A percentile compares a stretch with the other conserved stretches of the same genome.
These are phyloP conservation scores for Trichoderma arundinaceum DNA, from an alignment of 2,329 filamentous ascomycete species.

Conservation along the genomic window DNA sequence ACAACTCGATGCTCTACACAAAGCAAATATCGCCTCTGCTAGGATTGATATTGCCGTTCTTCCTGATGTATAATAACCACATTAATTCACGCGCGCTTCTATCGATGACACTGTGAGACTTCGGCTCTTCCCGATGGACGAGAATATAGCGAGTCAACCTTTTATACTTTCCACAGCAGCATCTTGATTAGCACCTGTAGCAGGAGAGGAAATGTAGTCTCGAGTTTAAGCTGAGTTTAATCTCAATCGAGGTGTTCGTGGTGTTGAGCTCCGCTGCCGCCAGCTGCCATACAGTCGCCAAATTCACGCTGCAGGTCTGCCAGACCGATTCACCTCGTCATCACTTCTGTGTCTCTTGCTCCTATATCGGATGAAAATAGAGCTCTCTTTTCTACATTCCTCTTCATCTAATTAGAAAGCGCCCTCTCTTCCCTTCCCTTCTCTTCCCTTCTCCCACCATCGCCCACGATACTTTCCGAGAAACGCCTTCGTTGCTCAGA, in stretches of 20 bases:
- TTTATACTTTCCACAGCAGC: too few relatives aligned
- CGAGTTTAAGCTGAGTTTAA: too few relatives aligned
- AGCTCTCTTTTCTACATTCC: neutral
- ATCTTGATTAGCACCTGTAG: too few relatives aligned
- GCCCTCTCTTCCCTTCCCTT: neutral
- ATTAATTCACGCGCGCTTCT: neutral
- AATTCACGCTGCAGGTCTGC: neutral
- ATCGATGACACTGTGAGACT: too few relatives aligned
- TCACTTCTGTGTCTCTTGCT: neutral
- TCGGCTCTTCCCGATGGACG: too few relatives aligned
- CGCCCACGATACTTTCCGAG: neutral
- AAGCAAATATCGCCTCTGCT: neutral
- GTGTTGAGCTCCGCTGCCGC: neutral
- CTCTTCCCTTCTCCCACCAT: neutral
- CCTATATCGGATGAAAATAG: conserved; percentile 7
- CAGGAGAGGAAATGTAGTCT: too few relatives aligned
- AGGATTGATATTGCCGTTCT: too few relatives aligned
- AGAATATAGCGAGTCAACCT: too few relatives aligned
- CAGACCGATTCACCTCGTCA: conserved; percentile 12
- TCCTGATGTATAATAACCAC: neutral
- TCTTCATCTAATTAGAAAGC: neutral
- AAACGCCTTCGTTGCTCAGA: neutral
- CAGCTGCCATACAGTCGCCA: conserved; percentile 20
- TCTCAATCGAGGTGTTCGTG: too few relatives aligned
- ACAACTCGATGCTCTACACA: neutral